Evolutionary conservation across 805 yeast species (phyloP).

Genomic region (Candida manassasensis): DNA sequence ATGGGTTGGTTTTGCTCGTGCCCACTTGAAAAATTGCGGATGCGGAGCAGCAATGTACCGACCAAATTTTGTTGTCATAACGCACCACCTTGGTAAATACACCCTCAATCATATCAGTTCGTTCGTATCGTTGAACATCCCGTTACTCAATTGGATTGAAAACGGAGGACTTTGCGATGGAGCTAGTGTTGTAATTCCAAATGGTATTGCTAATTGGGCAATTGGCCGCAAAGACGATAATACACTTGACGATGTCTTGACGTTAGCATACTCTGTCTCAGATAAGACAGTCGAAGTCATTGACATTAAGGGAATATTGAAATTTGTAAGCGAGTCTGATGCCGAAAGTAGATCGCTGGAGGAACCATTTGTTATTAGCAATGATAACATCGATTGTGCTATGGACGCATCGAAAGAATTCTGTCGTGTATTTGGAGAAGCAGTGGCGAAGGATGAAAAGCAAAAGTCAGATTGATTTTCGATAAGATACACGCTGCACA

Average conservation of each 20-base stretch:
- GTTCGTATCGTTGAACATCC: conserved; percentile 26
- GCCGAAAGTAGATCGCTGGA: conserved; percentile 5
- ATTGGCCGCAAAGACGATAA: conserved; percentile 4
- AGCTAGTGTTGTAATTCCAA: conserved; percentile 30
- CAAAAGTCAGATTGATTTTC: no score
- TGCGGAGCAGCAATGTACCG: conserved; percentile 37
- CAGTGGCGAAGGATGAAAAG: conserved; percentile 9
- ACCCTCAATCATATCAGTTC: conserved; percentile 28
- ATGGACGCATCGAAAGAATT: conserved; percentile 20
- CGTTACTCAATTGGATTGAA: conserved; percentile 25
- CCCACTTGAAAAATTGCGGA: conserved; percentile 34
- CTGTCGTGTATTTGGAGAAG: conserved; percentile 25
- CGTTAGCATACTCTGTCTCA: conserved; percentile 32
- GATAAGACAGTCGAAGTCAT: conserved; percentile 33
- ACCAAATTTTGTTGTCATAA: conserved; percentile 33
- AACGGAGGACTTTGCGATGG: conserved; percentile 20
- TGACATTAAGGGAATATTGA: conserved; percentile 30
- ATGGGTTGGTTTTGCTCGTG: conserved; percentile 38
- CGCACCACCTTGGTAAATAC: conserved; percentile 14
- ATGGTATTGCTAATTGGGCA: conserved; percentile 30
- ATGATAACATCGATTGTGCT: conserved; percentile 27
- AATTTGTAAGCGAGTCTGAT: conserved; percentile 8
- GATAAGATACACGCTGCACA: no score
- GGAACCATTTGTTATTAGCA: conserved; percentile 15
- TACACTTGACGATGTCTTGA: conserved; percentile 21